Evolutionary conservation across 2,329 filamentous ascomycete genomes (phyloP).

Genomic region (Grosmannia serpens): DNA sequence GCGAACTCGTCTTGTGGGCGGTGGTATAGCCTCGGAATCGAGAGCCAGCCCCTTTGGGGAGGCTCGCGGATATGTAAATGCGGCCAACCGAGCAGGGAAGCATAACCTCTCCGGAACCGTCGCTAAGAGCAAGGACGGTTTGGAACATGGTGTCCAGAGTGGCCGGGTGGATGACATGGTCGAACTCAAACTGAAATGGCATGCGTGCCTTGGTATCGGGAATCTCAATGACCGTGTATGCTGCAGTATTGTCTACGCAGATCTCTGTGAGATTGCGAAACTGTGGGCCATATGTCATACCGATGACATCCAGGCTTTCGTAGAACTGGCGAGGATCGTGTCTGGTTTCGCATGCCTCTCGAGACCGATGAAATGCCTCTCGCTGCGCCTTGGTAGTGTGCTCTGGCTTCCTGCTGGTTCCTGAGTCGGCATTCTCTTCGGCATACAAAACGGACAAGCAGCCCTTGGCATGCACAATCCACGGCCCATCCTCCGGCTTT

Average conservation of each 20-base stretch:
- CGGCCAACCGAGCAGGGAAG: slow-evolving; percentile 34
- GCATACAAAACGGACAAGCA: slow-evolving; percentile 14
- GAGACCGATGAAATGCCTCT: slow-evolving; percentile 14
- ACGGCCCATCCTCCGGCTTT: slow-evolving; percentile 25
- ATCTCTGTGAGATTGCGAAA: slow-evolving; percentile 35
- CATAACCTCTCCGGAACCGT: slow-evolving; percentile 27
- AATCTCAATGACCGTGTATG: slow-evolving; percentile 25
- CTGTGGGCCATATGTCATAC: slow-evolving; percentile 37
- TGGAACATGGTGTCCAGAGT: slow-evolving; percentile 48
- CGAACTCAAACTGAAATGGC: slow-evolving; percentile 41
- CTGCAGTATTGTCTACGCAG: slow-evolving; percentile 11
- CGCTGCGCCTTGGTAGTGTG: neutral
- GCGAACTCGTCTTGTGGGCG: slow-evolving; percentile 21
- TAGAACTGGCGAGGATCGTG: slow-evolving; percentile 35
- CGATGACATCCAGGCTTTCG: slow-evolving; percentile 35
- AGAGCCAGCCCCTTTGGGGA: slow-evolving; percentile 20
- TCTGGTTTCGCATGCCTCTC: slow-evolving; percentile 19
- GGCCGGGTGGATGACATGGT: slow-evolving; percentile 44
- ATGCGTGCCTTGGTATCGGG: slow-evolving; percentile 40
- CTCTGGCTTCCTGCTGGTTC: neutral
- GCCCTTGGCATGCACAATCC: slow-evolving; percentile 27
- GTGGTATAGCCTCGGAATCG: slow-evolving; percentile 31
- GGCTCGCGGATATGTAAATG: slow-evolving; percentile 31
- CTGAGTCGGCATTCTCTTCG: neutral
- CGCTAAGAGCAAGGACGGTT: slow-evolving; percentile 32